Evolutionary conservation across 805 yeast genomes (phyloP).

Genomic region (Komagataella populi): DNA sequence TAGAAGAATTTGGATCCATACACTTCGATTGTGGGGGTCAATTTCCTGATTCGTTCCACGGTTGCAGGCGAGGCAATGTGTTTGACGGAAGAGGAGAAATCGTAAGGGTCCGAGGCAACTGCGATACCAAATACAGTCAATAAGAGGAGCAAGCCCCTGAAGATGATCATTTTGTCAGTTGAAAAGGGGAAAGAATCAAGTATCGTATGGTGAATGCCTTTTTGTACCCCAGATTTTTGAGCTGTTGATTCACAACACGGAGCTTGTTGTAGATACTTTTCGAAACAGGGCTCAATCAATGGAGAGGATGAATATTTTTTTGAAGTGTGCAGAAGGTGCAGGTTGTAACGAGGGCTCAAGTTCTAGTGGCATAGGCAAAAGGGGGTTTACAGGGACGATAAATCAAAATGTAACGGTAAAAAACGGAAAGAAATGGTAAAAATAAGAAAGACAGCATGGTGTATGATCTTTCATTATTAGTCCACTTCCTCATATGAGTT

Average conservation of each 20-base stretch:
- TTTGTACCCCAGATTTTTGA: not conserved
- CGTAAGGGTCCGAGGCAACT: not conserved
- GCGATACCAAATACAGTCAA: not conserved
- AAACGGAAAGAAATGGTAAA: not conserved
- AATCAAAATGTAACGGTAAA: not conserved
- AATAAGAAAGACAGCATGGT: not conserved
- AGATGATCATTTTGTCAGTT: not conserved
- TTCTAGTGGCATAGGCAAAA: not conserved
- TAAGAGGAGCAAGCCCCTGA: not conserved
- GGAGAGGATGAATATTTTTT: not conserved
- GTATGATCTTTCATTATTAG: too few species aligned
- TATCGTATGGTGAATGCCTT: not conserved
- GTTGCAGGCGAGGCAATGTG: not conserved
- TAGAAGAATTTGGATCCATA: constrained; percentile 21
- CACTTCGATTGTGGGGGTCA: constrained; percentile 12
- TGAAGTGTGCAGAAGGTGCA: not conserved
- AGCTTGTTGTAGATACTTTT: not conserved
- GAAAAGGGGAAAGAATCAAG: not conserved
- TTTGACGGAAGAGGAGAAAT: not conserved
- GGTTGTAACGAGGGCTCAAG: not conserved
- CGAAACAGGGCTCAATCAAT: not conserved
- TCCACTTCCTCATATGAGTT: not conserved
- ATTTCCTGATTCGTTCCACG: not conserved
- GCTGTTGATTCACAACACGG: not conserved
- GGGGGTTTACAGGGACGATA: not conserved